Percentiles rank a stretch among this genome's conserved stretches.
These are phyloP conservation scores for Eleusine indica DNA, from an alignment of 176 grass and related monocot species.

Conservation along the genomic window DNA sequence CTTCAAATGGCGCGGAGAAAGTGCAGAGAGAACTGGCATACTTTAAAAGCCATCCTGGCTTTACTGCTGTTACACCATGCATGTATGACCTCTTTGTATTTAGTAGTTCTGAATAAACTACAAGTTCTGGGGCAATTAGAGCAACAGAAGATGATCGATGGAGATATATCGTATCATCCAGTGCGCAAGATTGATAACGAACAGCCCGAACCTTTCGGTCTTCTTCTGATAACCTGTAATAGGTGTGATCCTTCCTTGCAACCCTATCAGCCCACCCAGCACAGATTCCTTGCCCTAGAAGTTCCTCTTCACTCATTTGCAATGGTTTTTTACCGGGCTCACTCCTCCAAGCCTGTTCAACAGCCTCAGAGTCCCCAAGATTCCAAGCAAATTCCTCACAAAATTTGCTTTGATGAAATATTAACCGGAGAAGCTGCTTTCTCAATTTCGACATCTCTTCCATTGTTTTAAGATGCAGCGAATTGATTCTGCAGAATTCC, in stretches of 20 bases:
- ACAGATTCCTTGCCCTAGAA: slow-evolving; percentile 81
- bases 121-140: slow-evolving; percentile 72
- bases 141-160: slow-evolving; percentile 79
- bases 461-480: slow-evolving; percentile 92
- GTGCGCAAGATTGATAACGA: slow-evolving; percentile 68
- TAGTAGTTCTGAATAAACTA: slow-evolving; percentile 92
- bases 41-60: slow-evolving; percentile 89
- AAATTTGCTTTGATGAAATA: slow-evolving; percentile 78
- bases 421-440: slow-evolving; percentile 83
- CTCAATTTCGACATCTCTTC: slow-evolving; percentile 98
- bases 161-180: slow-evolving; percentile 80
- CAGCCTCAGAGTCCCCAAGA: slow-evolving; percentile 57
- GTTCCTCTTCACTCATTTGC: slow-evolving; percentile 70
- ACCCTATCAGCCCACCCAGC: slow-evolving; percentile 95
- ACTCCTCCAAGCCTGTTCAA: slow-evolving; percentile 76
- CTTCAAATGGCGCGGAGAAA: slow-evolving; percentile 74
- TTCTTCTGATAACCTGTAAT: slow-evolving; percentile 51
- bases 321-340: slow-evolving; percentile 58
- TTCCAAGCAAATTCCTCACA: slow-evolving; percentile 85
- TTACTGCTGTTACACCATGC: slow-evolving; percentile 82
- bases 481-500: slow-evolving; percentile 84
- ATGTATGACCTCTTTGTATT: slow-evolving; percentile 92
- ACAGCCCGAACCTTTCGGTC: slow-evolving; percentile 62
- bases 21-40: slow-evolving; percentile 91
- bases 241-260: slow-evolving; percentile 63